Evolutionary conservation across 176 grass and related monocot genomes (phyloP).

Genomic region (Rhynchospora tenuis): DNA sequence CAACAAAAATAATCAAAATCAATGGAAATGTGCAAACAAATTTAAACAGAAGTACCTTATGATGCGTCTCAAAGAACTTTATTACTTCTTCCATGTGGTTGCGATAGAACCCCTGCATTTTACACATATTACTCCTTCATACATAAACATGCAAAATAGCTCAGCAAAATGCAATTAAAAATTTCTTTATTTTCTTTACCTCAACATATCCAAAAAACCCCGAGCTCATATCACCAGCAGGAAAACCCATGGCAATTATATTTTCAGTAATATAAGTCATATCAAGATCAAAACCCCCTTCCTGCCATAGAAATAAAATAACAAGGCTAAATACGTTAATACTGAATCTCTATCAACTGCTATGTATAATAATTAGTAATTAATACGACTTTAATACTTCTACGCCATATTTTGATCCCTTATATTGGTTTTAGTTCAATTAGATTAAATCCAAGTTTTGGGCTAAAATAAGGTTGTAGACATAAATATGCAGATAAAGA

Average conservation of each 20-base stretch:
- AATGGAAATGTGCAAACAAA: constrained; percentile 9
- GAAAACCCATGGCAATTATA: constrained; percentile 99
- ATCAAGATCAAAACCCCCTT: constrained; percentile 99
- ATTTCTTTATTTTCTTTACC: constrained; percentile 35
- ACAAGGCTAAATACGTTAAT: not conserved
- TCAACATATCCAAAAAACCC: constrained; percentile 99
- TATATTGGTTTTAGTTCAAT: not conserved
- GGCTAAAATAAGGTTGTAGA: not conserved
- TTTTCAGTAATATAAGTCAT: constrained; percentile 99
- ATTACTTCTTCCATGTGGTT: constrained; percentile 99
- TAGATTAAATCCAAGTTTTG: not conserved
- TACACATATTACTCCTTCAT: constrained; percentile 1
- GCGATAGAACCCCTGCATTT: constrained; percentile 85
- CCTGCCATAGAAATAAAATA: constrained; percentile 44
- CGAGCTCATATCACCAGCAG: constrained; percentile 96
- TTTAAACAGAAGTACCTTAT: constrained; percentile 58
- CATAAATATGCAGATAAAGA: not conserved
- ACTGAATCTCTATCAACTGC: not conserved
- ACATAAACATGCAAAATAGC: not conserved
- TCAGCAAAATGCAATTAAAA: constrained; percentile 16
- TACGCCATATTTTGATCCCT: not conserved
- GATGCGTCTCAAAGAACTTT: constrained; percentile 95
- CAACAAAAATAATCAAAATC: not conserved
- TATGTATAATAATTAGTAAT: no score
- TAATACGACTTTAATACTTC: no score